Conservation (phyloP, 768 basidiomycete genomes). For the Tricholoma terreum region DNA sequence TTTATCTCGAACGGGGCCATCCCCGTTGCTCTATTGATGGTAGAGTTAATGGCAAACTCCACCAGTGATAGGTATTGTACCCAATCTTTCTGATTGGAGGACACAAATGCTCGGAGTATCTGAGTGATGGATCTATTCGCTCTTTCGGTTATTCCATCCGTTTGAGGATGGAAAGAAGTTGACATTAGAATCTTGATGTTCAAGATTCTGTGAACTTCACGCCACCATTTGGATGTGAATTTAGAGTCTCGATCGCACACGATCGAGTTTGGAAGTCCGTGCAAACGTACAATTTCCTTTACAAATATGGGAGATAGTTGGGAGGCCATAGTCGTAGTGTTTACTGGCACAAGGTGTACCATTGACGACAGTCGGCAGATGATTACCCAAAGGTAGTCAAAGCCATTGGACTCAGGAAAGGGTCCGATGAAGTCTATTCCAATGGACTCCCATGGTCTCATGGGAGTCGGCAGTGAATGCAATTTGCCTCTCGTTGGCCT, state of each 20-base stretch:
- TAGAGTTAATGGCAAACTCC: background rate
- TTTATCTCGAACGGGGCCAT: background rate
- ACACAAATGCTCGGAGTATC: background rate
- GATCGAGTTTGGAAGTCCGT: background rate
- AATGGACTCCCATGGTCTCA: background rate
- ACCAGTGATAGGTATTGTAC: background rate
- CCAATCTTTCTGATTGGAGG: background rate
- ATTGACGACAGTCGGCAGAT: background rate
- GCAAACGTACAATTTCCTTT: background rate
- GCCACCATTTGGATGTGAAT: background rate
- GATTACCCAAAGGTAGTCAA: background rate
- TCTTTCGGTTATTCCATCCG: background rate
- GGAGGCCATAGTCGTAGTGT: background rate
- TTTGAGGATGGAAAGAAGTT: background rate
- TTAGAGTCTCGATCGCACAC: background rate
- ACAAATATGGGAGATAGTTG: background rate
- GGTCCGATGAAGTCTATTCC: background rate
- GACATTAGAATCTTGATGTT: background rate
- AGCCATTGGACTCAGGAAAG: background rate
- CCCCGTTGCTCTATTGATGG: background rate
- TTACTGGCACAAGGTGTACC: background rate
- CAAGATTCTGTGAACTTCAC: background rate
- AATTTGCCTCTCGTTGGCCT: background rate
- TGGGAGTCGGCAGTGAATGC: background rate
- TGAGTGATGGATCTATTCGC: constrained; percentile 5